These are phyloP conservation scores for Grosmannia penicillata DNA, from an alignment of 2,329 filamentous ascomycete genomes.

Conservation along the genomic window DNA sequence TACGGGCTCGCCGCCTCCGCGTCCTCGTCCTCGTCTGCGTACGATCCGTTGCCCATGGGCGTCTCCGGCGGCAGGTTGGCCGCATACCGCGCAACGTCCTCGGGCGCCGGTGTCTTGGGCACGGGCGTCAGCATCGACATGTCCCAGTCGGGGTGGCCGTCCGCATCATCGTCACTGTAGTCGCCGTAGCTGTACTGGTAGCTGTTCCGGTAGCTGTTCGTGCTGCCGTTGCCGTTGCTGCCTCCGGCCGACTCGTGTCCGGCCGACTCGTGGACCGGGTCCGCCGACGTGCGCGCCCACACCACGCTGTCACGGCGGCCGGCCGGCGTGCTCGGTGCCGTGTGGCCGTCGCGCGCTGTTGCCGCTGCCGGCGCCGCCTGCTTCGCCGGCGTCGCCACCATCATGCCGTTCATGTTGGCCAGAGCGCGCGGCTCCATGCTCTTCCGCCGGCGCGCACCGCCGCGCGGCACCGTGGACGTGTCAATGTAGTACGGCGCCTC, in stretches of 20 bases:
- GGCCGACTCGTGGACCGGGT: no score
- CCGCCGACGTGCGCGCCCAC: constrained; percentile 41
- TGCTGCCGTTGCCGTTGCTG: constrained; percentile 13
- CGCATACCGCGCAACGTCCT: constrained; percentile 36
- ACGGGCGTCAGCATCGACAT: constrained; percentile 34
- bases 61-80: constrained; percentile 33
- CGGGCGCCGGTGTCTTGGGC: constrained; percentile 42
- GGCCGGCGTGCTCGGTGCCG: constrained; percentile 15
- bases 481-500: constrained; percentile 58
- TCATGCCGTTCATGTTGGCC: constrained; percentile 51
- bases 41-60: constrained; percentile 17
- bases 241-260: constrained; percentile 15
- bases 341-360: constrained; percentile 20
- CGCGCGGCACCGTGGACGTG: constrained; percentile 50
- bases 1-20: constrained; percentile 13
- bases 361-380: constrained; percentile 13
- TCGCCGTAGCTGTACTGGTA: no score
- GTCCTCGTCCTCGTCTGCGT: constrained; percentile 14
- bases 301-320: constrained; percentile 38
- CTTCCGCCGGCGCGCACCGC: constrained; percentile 58
- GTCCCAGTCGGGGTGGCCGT: constrained; percentile 20
- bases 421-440: constrained; percentile 66
- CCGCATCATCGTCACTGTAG: constrained; percentile 18
- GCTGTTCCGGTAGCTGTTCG: no score
- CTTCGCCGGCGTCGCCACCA: constrained; percentile 30